These are phyloP conservation scores for Diaporthe humulicola DNA, from an alignment of 2,329 filamentous ascomycete species.

Conservation along the genomic window DNA sequence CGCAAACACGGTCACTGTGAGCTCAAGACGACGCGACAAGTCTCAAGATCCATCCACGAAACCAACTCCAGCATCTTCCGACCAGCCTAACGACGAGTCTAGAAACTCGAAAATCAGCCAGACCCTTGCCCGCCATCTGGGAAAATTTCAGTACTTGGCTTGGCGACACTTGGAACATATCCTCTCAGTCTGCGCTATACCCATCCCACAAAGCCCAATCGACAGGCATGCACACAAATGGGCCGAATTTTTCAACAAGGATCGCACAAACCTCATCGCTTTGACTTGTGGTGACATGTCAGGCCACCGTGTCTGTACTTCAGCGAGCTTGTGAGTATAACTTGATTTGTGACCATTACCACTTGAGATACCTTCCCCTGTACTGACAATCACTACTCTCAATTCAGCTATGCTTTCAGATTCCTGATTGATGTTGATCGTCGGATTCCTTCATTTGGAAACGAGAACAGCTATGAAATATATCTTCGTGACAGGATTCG, in stretches of 20 bases:
- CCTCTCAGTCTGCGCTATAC: constrained; percentile 13
- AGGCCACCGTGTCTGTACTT: constrained; percentile 17
- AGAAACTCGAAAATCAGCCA: neutral
- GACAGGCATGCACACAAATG: neutral
- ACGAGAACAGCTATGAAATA: neutral
- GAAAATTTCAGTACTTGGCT: constrained; percentile 5
- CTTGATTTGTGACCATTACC: too few relatives aligned
- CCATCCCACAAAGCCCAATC: neutral
- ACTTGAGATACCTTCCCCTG: neutral
- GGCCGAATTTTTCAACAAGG: neutral
- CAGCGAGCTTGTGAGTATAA: constrained; percentile 21
- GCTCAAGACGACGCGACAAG: too few relatives aligned
- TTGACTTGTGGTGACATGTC: constrained; percentile 33
- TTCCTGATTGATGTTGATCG: neutral
- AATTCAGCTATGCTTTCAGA: neutral
- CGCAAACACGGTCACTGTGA: too few relatives aligned
- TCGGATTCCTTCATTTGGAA: neutral
- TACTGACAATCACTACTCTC: neutral
- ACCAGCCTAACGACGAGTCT: neutral
- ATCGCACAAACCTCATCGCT: neutral
- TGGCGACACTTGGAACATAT: constrained; percentile 25
- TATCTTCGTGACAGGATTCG: neutral
- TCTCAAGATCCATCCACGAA: too few relatives aligned
- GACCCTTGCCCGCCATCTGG: neutral
- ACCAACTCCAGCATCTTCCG: too few relatives aligned